Base-by-base conservation (phyloP, 148 eudicot genomes). In the Rhododendron molle region DNA sequence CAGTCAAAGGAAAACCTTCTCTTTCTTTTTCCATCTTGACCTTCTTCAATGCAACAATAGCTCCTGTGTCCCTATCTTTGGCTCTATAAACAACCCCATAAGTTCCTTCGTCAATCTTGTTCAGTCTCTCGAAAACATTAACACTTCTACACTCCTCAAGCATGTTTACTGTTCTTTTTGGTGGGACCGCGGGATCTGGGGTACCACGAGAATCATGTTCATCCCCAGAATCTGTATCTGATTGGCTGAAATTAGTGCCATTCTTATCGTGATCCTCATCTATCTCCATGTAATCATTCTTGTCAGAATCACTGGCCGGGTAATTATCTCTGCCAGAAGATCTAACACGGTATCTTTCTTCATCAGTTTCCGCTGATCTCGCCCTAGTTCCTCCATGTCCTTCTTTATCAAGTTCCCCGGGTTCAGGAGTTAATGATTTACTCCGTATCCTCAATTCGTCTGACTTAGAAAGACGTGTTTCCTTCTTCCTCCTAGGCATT, bases 21-120 rank as follows among this genome's bases (percentile, higher is more conserved):
- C 93, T 91, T 89, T 96, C 98, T 86, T 95, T 95, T 87, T 95
- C 98, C 97, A 95, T 96, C 91, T 96, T 96, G 20, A 96, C 97
- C 90, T 95, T 96, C 85, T 96, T 96, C 76, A 96, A 85, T 12
- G 99, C 99, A 74, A 96, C 99, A 85, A 96, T 88, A 86, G 95
- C 99, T 69, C 96, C 98, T 2, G 97, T 93, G 86, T 94, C 94
- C 91, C 90, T 96, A 89, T 96, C 99, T 90, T 71, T 94, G 74
- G 99, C 99, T 88, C 97, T 93, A 85, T 89, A 96, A 26, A 96
- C 99, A 80, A 96, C 98, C 62, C 99, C 99, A 88, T 96, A 96
- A 76, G 98, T 95, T 28, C 99, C 99, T 93, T 96, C 98, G 84
- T 94, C 96, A 86, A 96, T 95, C 88, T 92, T 94, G 89, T 96